Conservation (phyloP, 208 protist genomes). For the Trypanosoma cruzi region DNA sequence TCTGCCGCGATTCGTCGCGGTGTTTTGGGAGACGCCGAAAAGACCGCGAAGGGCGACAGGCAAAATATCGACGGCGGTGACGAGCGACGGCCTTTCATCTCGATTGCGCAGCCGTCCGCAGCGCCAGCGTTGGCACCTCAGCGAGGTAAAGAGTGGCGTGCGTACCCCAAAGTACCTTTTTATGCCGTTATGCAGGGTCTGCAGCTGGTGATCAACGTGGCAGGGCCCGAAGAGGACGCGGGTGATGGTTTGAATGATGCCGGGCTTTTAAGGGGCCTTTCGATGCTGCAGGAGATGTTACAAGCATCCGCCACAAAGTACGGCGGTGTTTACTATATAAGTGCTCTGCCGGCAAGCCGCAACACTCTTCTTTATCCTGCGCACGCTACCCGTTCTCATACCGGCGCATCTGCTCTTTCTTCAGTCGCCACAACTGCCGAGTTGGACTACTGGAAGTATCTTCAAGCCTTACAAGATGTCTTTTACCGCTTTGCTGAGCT, state of each 20-base stretch:
- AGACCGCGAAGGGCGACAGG: background rate
- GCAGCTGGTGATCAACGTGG: constrained; percentile 42
- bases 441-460: constrained; percentile 24
- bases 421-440: constrained; percentile 3
- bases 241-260: constrained; percentile 10
- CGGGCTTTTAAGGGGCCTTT: constrained; percentile 9
- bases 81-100: background rate
- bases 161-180: constrained; percentile 50
- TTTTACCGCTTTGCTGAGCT: constrained; percentile 26
- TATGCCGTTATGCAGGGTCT: constrained; percentile 49
- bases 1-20: constrained; percentile 23
- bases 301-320: constrained; percentile 16
- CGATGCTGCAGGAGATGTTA: constrained; percentile 29
- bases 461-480: constrained; percentile 28
- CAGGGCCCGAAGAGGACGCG: constrained; percentile 8
- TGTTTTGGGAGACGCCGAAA: background rate
- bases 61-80: background rate
- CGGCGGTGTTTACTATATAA: constrained; percentile 43
- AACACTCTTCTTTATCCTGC: constrained; percentile 23
- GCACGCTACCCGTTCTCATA: background rate
- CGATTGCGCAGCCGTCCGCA: background rate
- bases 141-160: background rate
- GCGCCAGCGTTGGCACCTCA: background rate
- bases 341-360: constrained; percentile 16
- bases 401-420: background rate